These are phyloP conservation scores for Plantago coronopus DNA, from an alignment of 305 asterid species.

Conservation along the genomic window DNA sequence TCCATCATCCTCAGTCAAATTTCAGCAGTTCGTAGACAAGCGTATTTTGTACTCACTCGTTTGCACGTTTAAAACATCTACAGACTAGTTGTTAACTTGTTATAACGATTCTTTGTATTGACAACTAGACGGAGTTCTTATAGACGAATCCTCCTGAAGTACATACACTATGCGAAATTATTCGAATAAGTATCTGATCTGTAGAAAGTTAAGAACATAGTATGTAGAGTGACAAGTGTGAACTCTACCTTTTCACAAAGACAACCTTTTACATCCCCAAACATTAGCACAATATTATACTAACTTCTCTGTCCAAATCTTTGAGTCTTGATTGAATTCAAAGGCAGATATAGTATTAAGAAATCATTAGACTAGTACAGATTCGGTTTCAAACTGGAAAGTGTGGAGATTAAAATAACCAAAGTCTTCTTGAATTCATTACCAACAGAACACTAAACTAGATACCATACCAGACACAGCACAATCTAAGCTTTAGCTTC, in stretches of 20 bases:
- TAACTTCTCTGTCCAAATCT: not conserved
- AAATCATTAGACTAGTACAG: not conserved
- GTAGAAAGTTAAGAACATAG: not conserved
- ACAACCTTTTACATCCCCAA: not conserved
- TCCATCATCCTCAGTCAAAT: no score
- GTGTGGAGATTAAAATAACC: not conserved
- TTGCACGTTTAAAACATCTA: no score
- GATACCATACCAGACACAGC: no score
- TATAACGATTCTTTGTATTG: no score
- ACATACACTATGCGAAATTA: no score
- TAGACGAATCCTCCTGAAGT: no score
- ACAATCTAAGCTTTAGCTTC: no score
- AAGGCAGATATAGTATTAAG: not conserved
- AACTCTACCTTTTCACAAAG: not conserved
- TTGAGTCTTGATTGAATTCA: not conserved
- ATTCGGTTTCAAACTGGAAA: not conserved
- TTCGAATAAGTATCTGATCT: no score
- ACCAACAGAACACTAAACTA: conserved; percentile 3
- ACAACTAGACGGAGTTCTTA: no score
- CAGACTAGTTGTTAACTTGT: no score
- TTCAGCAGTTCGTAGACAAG: no score
- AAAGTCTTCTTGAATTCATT: conserved; percentile 10
- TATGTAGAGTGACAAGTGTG: no score
- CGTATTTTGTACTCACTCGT: not conserved
- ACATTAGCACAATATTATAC: not conserved